Evolutionary conservation across 2,329 filamentous ascomycete species (phyloP).

Genomic region (Botrytis hyacinthi): DNA sequence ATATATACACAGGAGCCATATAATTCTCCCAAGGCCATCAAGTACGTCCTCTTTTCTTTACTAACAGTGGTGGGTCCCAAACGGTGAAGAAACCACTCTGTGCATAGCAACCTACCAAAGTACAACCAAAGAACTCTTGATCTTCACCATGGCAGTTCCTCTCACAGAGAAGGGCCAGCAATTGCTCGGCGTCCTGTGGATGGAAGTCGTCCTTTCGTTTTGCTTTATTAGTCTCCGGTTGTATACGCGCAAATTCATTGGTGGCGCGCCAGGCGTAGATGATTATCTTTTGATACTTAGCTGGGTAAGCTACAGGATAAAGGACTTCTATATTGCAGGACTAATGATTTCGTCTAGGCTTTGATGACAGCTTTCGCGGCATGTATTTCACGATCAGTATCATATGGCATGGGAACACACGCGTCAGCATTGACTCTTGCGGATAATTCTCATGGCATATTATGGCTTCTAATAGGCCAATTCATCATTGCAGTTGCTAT

Average conservation of each 20-base stretch:
- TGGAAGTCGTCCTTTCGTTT: constrained; percentile 10
- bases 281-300: constrained; percentile 10
- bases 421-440: neutral
- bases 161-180: constrained; percentile 12
- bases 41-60: neutral
- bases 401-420: constrained; percentile 13
- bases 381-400: neutral
- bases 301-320: neutral
- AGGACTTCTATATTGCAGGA: neutral
- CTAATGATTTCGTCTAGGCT: neutral
- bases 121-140: neutral
- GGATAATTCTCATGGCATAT: neutral
- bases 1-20: constrained; percentile 1
- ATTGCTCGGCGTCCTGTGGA: constrained; percentile 12
- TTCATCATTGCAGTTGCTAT: constrained; percentile 10
- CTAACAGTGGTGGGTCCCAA: neutral
- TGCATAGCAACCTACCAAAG: neutral
- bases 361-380: constrained; percentile 7
- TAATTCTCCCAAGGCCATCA: neutral
- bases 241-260: constrained; percentile 12
- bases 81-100: neutral
- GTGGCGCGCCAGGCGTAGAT: constrained; percentile 1
- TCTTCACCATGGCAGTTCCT: neutral
- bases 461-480: constrained; percentile 17
- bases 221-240: constrained; percentile 8